Evolutionary conservation across 768 basidiomycete species (phyloP), one percentile per base, ranked within the genome.

Genomic region (Gyrodon lividus): DNA sequence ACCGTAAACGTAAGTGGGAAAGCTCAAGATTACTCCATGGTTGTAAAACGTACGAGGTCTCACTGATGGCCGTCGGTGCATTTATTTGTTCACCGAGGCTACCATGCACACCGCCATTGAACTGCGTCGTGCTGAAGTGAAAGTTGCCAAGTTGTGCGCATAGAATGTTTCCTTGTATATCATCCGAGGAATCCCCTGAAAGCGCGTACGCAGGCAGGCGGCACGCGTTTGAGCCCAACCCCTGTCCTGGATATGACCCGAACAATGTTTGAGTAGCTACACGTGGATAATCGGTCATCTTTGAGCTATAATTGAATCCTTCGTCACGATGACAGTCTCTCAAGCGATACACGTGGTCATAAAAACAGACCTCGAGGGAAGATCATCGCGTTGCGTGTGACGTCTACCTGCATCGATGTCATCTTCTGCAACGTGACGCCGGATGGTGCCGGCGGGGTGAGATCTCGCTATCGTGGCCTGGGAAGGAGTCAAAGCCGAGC

Each of bases 341-440:
- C 41, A 43, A 26, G 23, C 23, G 23, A 19, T 7, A 61, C 64
- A 66, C 62, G 64, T 61, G 64, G 51, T 33, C 55, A 54, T 39
- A 54, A 66, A 47, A 57, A 66, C 65, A 59, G 56, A 66, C 65
- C 65, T 63, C 63, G 66, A 59, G 61, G 59, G 66, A 65, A 63
- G 63, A 66, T 66, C 65, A 61, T 66, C 65, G 63, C 65, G 63
- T 65, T 67, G 57, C 46, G 22, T 13, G 49, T 56, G 45, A 59
- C 56, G 59, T 43, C 62, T 63, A 63, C 38, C 57, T 20, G 61
- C 51, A 57, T 57, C 56, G 52, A 63, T 66, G 65, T 61, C 65
- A 61, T 63, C 63, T 58, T 65, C 58, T 46, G 52, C 58, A 61
- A 55, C 63, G 59, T 63, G 63, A 56, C 55, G 59, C 28, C 58